phyloP scores from a whole-genome alignment of 257 asterid species.

The Fraxinus pennsylvanica region DNA sequence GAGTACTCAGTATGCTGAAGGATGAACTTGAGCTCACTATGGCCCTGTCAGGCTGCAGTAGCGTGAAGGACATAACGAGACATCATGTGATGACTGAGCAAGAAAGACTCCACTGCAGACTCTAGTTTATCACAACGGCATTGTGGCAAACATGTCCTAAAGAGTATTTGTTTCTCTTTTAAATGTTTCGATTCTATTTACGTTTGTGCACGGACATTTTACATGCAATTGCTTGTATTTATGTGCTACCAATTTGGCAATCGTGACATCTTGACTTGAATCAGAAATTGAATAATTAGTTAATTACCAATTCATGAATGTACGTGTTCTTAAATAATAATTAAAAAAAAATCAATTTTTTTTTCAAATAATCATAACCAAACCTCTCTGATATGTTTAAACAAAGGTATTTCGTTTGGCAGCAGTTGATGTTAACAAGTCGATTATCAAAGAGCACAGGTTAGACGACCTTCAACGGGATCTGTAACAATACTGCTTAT shows the following conservation, averaged over 20 bases:
- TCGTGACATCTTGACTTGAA: too few relatives aligned
- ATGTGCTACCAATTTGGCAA: too few relatives aligned
- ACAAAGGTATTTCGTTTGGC: too few relatives aligned
- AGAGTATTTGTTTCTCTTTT: not conserved
- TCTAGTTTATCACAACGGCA: conserved; percentile 22
- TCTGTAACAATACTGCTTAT: not conserved
- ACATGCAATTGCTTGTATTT: too few relatives aligned
- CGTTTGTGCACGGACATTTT: not conserved
- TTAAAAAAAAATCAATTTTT: too few relatives aligned
- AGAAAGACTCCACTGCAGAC: conserved; percentile 35
- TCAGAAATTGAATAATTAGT: too few relatives aligned
- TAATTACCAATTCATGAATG: too few relatives aligned
- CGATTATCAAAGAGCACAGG: too few relatives aligned
- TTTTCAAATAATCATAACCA: too few relatives aligned
- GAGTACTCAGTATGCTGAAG: conserved; percentile 51
- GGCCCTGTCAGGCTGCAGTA: conserved; percentile 65
- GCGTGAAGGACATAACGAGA: conserved; percentile 44
- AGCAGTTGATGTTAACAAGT: too few relatives aligned
- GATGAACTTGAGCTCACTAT: conserved; percentile 61
- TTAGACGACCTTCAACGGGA: not conserved
- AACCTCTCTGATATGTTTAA: too few relatives aligned
- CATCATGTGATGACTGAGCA: conserved; percentile 44
- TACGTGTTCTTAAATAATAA: too few relatives aligned
- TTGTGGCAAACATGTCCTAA: not conserved
- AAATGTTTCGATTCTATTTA: not conserved